Base-by-base conservation (phyloP, 805 yeast species). In the Candida krabiensis region DNA sequence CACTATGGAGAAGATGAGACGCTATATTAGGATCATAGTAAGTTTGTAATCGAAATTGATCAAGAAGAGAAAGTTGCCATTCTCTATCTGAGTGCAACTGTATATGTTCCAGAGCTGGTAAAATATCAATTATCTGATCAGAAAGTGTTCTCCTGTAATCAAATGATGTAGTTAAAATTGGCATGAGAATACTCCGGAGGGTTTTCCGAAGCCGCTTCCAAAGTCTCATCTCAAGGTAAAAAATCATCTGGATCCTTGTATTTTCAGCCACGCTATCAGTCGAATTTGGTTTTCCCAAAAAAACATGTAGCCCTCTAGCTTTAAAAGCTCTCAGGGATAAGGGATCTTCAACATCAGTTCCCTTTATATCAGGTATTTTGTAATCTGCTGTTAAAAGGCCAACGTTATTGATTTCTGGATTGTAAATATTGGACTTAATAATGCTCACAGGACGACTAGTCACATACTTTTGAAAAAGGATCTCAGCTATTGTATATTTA, bases 151-250 rank as follows among this genome's bases (percentile, higher is more conserved):
- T 58, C 49, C 84, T 82, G 44, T 61, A 68, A 0, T 56, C 52
- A 3, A 69, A 44, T 30, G 79, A 77, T 0, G 80, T 68, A 2
- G 85, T 67, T 19, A 83, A 56, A 0, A 79, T 67, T 0, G 88
- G 80, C 8, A 82, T 63, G 3, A 83, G 46, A 1, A 78, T 54
- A 19, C 69, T 63, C 33, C 75, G 71, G 13, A 85, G 38, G 6
- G 56, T 55, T 30, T 66, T 69, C 53, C 93, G 70, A 6, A 73
- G 50, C 4, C 50, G 47, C 40, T 80, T 79, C 63, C 79, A 68
- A 23, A 73, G 72, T 46, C 93, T 67, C 26, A 76, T 67, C 43
- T 84, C 86, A 41, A 82, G 74, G 41, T 68, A 70, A 25, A 83
- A 59, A 16, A 85, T 50, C 48, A 66, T 69, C 53, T 83, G 89